phyloP scores from a whole-genome alignment of 371 early-diverging fungal species.

The Haplosporangium sp. region DNA sequence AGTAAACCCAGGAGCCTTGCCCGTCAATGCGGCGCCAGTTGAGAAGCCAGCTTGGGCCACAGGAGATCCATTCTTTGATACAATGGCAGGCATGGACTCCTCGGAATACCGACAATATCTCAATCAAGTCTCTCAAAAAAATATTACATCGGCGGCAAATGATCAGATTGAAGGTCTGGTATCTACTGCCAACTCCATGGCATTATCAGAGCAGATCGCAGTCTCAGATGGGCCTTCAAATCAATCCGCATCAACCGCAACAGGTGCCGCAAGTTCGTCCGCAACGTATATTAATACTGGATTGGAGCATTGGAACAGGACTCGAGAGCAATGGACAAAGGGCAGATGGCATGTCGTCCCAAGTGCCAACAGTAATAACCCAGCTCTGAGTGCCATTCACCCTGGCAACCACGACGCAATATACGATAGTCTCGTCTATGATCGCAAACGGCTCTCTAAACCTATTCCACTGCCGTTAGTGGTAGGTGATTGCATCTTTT shows the following conservation, averaged over 20 bases:
- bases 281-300: slow-evolving; percentile 23
- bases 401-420: slow-evolving; percentile 40
- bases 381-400: slow-evolving; percentile 34
- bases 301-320: slow-evolving; percentile 53
- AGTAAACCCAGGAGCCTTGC: background rate
- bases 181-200: background rate
- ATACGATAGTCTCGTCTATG: slow-evolving; percentile 48
- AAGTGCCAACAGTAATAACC: slow-evolving; percentile 43
- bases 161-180: background rate
- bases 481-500: slow-evolving; percentile 27
- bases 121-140: background rate
- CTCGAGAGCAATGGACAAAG: slow-evolving; percentile 52
- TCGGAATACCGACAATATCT: slow-evolving; percentile 29
- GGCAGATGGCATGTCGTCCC: slow-evolving; percentile 46
- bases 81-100: slow-evolving; percentile 52
- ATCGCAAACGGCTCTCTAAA: slow-evolving; percentile 44
- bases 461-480: slow-evolving; percentile 53
- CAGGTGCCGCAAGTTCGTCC: background rate
- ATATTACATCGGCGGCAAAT: background rate
- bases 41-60: slow-evolving; percentile 46
- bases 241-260: background rate
- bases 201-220: slow-evolving; percentile 8
- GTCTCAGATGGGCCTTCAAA: background rate
- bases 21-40: background rate
- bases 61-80: slow-evolving; percentile 54